Evolutionary conservation across 306 rosid genomes (phyloP), one percentile per base, ranked within the genome.

Genomic region (Cicer cuneatum): DNA sequence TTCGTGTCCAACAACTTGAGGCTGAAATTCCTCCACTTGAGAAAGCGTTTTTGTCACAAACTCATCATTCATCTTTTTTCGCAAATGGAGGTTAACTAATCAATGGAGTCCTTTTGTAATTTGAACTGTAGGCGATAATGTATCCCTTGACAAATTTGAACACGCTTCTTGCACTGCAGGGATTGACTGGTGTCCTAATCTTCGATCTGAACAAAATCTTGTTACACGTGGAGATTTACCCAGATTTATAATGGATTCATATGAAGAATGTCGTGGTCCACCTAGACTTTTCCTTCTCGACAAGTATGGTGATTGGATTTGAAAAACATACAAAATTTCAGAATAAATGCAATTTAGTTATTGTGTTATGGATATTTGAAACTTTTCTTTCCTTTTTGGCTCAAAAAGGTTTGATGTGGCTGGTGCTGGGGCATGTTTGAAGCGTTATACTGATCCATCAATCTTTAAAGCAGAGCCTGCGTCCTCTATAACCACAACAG

Each of bases 381-480:
- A n/a, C 33, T 74, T 80, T 78, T 24, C 14, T 51, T 64, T 69
- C 56, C 40, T 67, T 71, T 71, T 77, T 72, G 56, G 62, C 80
- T 82, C 63, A 67, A 54, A 78, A 85, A 95, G 99, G 92, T 92
- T 92, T 81, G 98, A 95, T 79, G 91, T 90, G 78, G 98, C 97
- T 46, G 99, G 98, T 64, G 98, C 93, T 77, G 98, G 99, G 77
- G 93, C 97, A 61, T 95, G 98, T 84, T 82, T 95, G 78, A 92
- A 92, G 85, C 98, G 99, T 47, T 95, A 90, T 85, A 87, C 97
- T 58, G 97, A 95, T 81, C 99, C 99, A 7, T 95, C 99, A 41
- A 85, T 87, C 86, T 92, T 92, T 81, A 87, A 86, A 83, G 85
- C 71, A 18, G 98, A 85, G 42, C 24, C 89, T 38, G 81, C 84